Evolutionary conservation across 306 rosid genomes (phyloP).

Genomic region (Lathyrus sativus): DNA sequence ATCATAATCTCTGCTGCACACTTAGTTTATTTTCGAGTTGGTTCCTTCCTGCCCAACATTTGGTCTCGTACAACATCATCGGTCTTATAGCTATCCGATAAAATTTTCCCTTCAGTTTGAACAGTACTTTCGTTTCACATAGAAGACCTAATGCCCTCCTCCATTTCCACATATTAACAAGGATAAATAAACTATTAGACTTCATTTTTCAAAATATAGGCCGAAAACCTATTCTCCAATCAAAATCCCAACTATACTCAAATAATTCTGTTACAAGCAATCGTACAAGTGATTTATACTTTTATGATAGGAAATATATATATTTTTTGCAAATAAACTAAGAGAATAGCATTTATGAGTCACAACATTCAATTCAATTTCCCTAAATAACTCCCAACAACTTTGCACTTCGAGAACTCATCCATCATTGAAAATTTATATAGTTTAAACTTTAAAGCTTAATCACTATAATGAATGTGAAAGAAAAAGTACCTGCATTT

Average conservation of each 20-base stretch:
- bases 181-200: slow-evolving; percentile 1
- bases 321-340: not conserved
- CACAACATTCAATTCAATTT: slow-evolving; percentile 24
- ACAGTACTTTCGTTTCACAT: too few relatives aligned
- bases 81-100: too few relatives aligned
- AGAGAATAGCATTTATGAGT: slow-evolving; percentile 3
- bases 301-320: not conserved
- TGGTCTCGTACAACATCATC: too few relatives aligned
- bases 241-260: slow-evolving; percentile 15
- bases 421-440: slow-evolving; percentile 3
- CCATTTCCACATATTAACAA: not conserved
- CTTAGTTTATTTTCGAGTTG: too few relatives aligned
- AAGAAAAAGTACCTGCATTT: slow-evolving; percentile 74
- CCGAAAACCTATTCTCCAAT: not conserved
- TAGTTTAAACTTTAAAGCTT: not conserved
- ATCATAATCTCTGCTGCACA: too few relatives aligned
- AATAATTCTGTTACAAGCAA: not conserved
- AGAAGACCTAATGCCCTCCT: too few relatives aligned
- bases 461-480: not conserved
- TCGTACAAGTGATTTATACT: not conserved
- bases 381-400: slow-evolving; percentile 16
- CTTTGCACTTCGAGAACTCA: slow-evolving; percentile 22
- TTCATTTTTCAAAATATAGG: slow-evolving; percentile 8
- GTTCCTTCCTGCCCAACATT: too few relatives aligned
- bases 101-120: too few relatives aligned